These are phyloP conservation scores for Lactuca saligna DNA, from an alignment of 129 eudicot species.

Conservation along the genomic window DNA sequence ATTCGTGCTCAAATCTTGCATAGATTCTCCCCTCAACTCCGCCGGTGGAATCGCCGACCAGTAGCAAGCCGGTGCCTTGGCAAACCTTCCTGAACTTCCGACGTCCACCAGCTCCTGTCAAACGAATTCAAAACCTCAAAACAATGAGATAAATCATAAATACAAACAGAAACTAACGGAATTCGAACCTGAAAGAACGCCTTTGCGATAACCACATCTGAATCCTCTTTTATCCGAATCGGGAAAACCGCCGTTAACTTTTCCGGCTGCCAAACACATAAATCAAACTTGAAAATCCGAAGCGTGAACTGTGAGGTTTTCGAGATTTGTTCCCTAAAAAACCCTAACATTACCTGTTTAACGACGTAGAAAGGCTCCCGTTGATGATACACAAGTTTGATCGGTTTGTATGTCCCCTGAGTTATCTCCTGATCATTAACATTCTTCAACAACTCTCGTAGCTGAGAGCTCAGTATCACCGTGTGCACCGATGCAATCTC, in stretches of 20 bases:
- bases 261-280: conserved; percentile 48
- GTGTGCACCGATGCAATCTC: conserved; percentile 78
- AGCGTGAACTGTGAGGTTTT: background rate
- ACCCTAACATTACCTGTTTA: conserved; percentile 57
- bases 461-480: conserved; percentile 74
- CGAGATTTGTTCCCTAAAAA: background rate
- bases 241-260: conserved; percentile 79
- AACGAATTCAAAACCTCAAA: conserved; percentile 8
- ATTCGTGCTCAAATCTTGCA: conserved; percentile 88
- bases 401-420: conserved; percentile 60
- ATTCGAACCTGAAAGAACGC: conserved; percentile 83
- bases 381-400: conserved; percentile 84
- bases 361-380: conserved; percentile 82
- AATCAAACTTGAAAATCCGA: conserved; percentile 5
- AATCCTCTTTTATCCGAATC: conserved; percentile 74
- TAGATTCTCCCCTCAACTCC: conserved; percentile 80
- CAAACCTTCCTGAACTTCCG: conserved; percentile 60
- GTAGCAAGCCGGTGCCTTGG: conserved; percentile 80
- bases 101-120: conserved; percentile 80
- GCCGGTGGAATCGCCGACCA: conserved; percentile 99
- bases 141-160: background rate
- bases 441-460: conserved; percentile 62
- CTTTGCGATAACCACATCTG: conserved; percentile 86
- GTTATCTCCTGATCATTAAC: conserved; percentile 50
- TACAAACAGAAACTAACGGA: background rate